Conservation (phyloP, 2,329 filamentous ascomycete genomes). For the Aspergillus fructus region DNA sequence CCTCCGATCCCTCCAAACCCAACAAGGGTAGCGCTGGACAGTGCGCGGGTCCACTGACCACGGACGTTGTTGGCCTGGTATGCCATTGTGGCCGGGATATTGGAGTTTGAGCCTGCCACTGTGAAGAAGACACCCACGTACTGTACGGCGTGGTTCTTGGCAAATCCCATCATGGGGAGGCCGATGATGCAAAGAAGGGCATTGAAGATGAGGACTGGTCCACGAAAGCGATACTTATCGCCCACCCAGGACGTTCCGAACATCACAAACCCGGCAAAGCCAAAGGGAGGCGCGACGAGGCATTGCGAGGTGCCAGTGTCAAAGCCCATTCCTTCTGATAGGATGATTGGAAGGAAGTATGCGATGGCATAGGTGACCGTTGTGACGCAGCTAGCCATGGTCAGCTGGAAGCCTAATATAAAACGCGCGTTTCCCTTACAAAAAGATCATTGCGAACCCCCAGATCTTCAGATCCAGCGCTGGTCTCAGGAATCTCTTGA, state of each 20-base stretch:
- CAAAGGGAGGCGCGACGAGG: slow-evolving; percentile 69
- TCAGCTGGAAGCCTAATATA: not conserved
- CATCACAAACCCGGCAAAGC: slow-evolving; percentile 64
- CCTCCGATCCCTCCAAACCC: slow-evolving; percentile 76
- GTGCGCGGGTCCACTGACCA: slow-evolving; percentile 83
- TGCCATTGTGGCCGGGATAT: slow-evolving; percentile 71
- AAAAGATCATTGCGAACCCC: slow-evolving; percentile 54
- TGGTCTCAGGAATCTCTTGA: slow-evolving; percentile 48
- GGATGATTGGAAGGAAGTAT: slow-evolving; percentile 76
- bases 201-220: slow-evolving; percentile 66
- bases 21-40: slow-evolving; percentile 73
- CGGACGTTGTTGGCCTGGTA: slow-evolving; percentile 88
- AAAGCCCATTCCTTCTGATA: slow-evolving; percentile 63
- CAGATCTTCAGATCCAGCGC: slow-evolving; percentile 55
- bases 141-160: slow-evolving; percentile 54
- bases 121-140: slow-evolving; percentile 76
- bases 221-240: slow-evolving; percentile 66
- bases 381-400: slow-evolving; percentile 51
- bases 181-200: slow-evolving; percentile 67
- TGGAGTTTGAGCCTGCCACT: slow-evolving; percentile 73
- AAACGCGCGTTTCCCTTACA: slow-evolving; percentile 36
- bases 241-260: slow-evolving; percentile 60
- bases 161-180: slow-evolving; percentile 71
- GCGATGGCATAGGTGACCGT: slow-evolving; percentile 73
- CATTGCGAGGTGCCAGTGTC: slow-evolving; percentile 64